Conservation (phyloP, 1,284 basidiomycete species). For the Polyporus tsugae region DNA sequence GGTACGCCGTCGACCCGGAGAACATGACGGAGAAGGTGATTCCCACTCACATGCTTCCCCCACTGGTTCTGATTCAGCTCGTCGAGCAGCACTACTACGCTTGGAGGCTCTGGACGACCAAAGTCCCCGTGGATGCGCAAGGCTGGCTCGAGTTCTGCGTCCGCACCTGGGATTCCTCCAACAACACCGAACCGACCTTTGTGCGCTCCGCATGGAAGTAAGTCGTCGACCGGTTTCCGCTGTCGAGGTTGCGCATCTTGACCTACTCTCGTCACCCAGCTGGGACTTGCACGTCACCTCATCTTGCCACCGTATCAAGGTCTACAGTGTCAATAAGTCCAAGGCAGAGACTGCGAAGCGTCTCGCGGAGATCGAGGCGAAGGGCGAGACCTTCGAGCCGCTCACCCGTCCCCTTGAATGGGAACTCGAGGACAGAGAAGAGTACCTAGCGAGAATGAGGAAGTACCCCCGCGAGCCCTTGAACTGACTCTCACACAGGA, state of each 20-base stretch:
- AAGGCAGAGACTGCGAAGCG: conserved; percentile 52
- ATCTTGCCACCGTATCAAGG: conserved; percentile 60
- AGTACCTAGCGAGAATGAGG: conserved; percentile 45
- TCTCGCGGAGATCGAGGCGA: conserved; percentile 49
- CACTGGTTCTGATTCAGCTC: not conserved
- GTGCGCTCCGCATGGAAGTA: conserved; percentile 65
- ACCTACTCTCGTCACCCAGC: conserved; percentile 37
- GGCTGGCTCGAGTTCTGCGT: conserved; percentile 67
- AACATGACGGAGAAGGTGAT: conserved; percentile 58
- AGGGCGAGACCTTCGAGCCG: conserved; percentile 50
- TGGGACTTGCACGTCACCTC: conserved; percentile 67
- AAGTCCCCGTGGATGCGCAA: conserved; percentile 61
- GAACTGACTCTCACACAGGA: conserved; percentile 2
- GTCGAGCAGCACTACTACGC: conserved; percentile 57
- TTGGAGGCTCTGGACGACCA: conserved; percentile 62
- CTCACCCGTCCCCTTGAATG: conserved; percentile 52
- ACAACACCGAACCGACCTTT: conserved; percentile 65
- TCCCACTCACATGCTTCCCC: not conserved
- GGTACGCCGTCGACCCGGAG: conserved; percentile 56
- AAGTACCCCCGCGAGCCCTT: conserved; percentile 48
- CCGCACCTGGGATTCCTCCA: conserved; percentile 66
- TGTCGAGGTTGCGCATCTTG: not conserved
- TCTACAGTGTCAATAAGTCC: conserved; percentile 60
- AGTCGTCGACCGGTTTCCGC: conserved; percentile 28
- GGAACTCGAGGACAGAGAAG: conserved; percentile 48